Evolutionary conservation across 768 basidiomycete genomes (phyloP), one percentile per base, ranked within the genome.

Genomic region (Rossbeevera mucosa): DNA sequence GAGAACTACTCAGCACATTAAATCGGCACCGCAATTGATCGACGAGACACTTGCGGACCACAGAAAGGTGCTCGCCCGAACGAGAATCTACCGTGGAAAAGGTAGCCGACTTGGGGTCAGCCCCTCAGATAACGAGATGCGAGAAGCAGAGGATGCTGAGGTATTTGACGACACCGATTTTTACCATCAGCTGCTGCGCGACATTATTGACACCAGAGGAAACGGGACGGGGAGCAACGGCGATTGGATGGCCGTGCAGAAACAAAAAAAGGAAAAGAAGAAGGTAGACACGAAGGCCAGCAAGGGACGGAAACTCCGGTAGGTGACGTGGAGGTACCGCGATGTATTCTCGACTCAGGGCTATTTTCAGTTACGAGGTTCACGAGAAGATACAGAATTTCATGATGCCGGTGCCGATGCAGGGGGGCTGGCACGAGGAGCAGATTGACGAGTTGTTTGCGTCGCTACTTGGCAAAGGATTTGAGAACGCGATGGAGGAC

Each of bases 341-440:
- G 31, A 31, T 29, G 36, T 20, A 30, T 14, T 45, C 20, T 20
- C 28, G 18, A 21, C 62, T 45, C 51, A 48, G 51, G n/a, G 25
- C n/a, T 43, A 18, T 47, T 45, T n/a, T 26, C 65, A 89, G 91
- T 50, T 96, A 93, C 67, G 88, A 95, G 57, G 84, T 91, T 2
- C 96, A 98, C 64, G 94, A 98, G 62, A 98, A 96, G 73, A 74
- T 96, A 46, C 91, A 94, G 68, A 93, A 94, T 69, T 98, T 97
- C 66, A 95, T 95, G 88, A 91, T 94, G 2, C 95, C 95, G 6
- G 84, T 94, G 12, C 80, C 81, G 7, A 57, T 59, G 18, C 66
- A 71, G 29, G 83, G 82, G 25, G 78, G 73, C 50, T 99, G 96
- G 96, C 92, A 95, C 57, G 93, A 97, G 54, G 92, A 93, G 63